These are phyloP conservation scores for Citrus australasica DNA, from an alignment of 345 rosid species.

Conservation along the genomic window DNA sequence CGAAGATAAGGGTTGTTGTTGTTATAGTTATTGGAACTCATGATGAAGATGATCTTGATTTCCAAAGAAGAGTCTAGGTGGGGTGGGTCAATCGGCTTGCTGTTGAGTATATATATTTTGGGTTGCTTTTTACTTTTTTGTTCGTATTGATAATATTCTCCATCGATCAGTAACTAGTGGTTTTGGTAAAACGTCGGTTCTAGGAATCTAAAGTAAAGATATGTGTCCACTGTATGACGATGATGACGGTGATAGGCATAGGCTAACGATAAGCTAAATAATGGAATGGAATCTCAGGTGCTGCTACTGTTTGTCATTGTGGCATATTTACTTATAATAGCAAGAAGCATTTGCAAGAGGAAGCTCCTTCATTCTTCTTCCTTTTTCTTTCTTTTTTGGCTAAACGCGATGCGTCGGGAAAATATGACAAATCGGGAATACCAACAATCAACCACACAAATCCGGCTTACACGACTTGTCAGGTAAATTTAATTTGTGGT, in stretches of 20 bases:
- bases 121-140: too few relatives aligned
- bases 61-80: not conserved
- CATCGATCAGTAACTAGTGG: not conserved
- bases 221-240: not conserved
- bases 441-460: too few relatives aligned
- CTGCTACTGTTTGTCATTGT: not conserved
- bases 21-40: conserved; percentile 12
- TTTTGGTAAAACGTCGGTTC: not conserved
- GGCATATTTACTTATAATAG: not conserved
- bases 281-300: not conserved
- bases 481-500: too few relatives aligned
- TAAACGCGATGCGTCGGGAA: too few relatives aligned
- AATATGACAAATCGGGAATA: too few relatives aligned
- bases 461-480: too few relatives aligned
- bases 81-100: too few relatives aligned
- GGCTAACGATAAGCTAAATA: not conserved
- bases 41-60: conserved; percentile 6
- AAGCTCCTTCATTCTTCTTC: not conserved
- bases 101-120: too few relatives aligned
- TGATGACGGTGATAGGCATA: not conserved
- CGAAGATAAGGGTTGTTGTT: conserved; percentile 41
- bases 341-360: not conserved
- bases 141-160: too few relatives aligned
- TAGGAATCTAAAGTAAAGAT: conserved; percentile 3
- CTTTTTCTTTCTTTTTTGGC: too few relatives aligned